A percentile compares a stretch with the other conserved stretches of the same genome.
Evolutionary conservation across 108 stramenopile genomes (phyloP).

Genomic region (Halocafeteria seosinensis): DNA sequence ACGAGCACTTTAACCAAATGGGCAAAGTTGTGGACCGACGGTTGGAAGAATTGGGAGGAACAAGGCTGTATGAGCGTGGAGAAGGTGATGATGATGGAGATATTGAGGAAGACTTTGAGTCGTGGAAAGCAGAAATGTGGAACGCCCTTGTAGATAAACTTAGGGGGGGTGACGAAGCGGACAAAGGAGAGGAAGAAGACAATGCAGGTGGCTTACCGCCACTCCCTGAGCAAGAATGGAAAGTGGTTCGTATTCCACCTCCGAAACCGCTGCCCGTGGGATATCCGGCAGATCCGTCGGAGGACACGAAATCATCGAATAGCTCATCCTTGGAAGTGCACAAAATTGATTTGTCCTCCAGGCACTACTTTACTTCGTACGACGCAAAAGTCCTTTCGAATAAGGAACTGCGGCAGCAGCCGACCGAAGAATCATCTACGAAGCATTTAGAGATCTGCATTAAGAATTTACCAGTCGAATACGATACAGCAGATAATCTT

Average conservation of each 20-base stretch:
- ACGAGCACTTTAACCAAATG: slow-evolving; percentile 90
- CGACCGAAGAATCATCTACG: slow-evolving; percentile 57
- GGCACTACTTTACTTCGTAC: slow-evolving; percentile 4
- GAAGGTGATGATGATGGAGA: slow-evolving; percentile 84
- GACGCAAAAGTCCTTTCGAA: slow-evolving; percentile 25
- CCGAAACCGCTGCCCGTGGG: background rate
- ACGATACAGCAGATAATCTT: slow-evolving; percentile 84
- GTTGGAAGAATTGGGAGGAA: slow-evolving; percentile 51
- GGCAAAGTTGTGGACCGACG: slow-evolving; percentile 59
- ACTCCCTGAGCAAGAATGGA: background rate
- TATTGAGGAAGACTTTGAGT: slow-evolving; percentile 87
- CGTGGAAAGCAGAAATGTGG: slow-evolving; percentile 76
- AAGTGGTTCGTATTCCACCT: background rate
- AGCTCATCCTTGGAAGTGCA: background rate
- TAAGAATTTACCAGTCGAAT: slow-evolving; percentile 36
- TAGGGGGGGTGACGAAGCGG: background rate
- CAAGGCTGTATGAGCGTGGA: slow-evolving; percentile 46
- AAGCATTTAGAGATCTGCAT: slow-evolving; percentile 81
- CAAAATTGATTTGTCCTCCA: background rate
- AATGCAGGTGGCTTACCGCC: background rate
- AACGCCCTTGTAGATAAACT: slow-evolving; percentile 19
- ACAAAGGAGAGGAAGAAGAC: too few species aligned
- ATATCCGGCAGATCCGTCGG: background rate
- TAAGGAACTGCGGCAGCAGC: slow-evolving; percentile 53
- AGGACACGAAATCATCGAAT: background rate